phyloP scores from a whole-genome alignment of 768 basidiomycete species.

The Russula virescens region DNA sequence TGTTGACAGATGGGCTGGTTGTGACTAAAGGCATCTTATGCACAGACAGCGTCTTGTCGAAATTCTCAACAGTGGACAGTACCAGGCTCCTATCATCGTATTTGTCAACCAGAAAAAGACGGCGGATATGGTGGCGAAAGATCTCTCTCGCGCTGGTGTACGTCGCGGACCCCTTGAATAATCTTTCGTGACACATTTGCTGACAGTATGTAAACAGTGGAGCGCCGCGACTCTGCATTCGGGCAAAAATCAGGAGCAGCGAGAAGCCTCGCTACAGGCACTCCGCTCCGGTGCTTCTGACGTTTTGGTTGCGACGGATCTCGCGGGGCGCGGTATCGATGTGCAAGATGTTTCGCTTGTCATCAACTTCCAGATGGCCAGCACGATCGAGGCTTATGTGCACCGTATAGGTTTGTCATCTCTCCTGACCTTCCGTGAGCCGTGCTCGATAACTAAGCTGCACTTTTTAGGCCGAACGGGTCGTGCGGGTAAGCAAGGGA shows the following conservation, averaged over 20 bases:
- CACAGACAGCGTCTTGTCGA: constrained; percentile 78
- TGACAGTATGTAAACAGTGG: constrained; percentile 48
- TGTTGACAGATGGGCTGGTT: background rate
- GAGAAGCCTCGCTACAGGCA: constrained; percentile 85
- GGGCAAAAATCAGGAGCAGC: constrained; percentile 96
- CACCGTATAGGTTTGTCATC: constrained; percentile 79
- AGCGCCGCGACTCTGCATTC: constrained; percentile 89
- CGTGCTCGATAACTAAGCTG: constrained; percentile 8
- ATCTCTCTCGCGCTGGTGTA: constrained; percentile 83
- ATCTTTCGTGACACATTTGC: background rate
- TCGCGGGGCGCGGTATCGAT: constrained; percentile 98
- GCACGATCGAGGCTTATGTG: constrained; percentile 94
- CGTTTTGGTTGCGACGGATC: constrained; percentile 92
- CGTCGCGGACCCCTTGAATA: constrained; percentile 30
- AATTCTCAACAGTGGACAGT: constrained; percentile 83
- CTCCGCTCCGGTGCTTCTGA: constrained; percentile 82
- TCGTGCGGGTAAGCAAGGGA: constrained; percentile 93
- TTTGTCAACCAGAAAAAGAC: constrained; percentile 99
- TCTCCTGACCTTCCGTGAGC: background rate
- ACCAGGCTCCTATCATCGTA: constrained; percentile 89
- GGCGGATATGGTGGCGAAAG: constrained; percentile 96
- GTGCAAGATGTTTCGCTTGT: constrained; percentile 95
- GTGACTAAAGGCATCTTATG: background rate
- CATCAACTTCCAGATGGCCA: constrained; percentile 97
- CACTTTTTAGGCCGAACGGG: constrained; percentile 78